Base-by-base conservation (phyloP, 2,329 filamentous ascomycete species). In the Pestalotiopsis sp. region DNA sequence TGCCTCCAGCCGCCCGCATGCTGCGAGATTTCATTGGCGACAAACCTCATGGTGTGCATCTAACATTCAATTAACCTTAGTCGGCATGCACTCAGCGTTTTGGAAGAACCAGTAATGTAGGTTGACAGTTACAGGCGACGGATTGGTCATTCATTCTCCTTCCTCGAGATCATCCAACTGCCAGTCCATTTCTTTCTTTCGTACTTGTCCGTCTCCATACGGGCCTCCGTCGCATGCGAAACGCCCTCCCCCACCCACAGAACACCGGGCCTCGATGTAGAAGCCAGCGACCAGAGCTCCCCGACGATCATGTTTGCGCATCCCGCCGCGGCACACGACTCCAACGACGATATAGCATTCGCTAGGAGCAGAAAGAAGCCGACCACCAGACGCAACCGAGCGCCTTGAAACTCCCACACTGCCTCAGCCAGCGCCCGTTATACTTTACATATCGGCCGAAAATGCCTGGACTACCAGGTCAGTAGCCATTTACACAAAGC, bases 401-500 rank as follows among this genome's bases (percentile, higher is more conserved):
- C 59, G 23, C 59, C 65, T 36, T 67, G 66, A 67, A 36, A 7
- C 57, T 39, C 45, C 45, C 20, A 9, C 17, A 23, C n/a, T 58
- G 14, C 25, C 4, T 59, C 65, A 69, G 63, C 62, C 67, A 57
- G 65, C 67, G 71, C 73, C 73, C 49, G 61, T 36, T 36, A 36
- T 20, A 31, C 20, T 11, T 23, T 39, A 52, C 14, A 27, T 80
- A 17, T 17, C 45, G 20, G 45, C 45, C 45, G 20, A 85, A 78
- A 72, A 88, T 89, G 87, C 87, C 87, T 76, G 84, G 86, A 71
- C 81, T 89, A 77, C 87, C 87, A 77, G 82, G 86, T 89, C 80
- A 78, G 85, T 77, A 36, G 45, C 38, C 17, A 25, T 39, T 56
- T 38, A 61, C 67, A 65, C 39, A 39, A 61, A n/a, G 20, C 58